Percentiles rank a stretch among this genome's conserved stretches.
These are phyloP conservation scores for Rhizoclosmatium globosum DNA, from an alignment of 192 early-diverging fungal genomes.

Conservation along the genomic window DNA sequence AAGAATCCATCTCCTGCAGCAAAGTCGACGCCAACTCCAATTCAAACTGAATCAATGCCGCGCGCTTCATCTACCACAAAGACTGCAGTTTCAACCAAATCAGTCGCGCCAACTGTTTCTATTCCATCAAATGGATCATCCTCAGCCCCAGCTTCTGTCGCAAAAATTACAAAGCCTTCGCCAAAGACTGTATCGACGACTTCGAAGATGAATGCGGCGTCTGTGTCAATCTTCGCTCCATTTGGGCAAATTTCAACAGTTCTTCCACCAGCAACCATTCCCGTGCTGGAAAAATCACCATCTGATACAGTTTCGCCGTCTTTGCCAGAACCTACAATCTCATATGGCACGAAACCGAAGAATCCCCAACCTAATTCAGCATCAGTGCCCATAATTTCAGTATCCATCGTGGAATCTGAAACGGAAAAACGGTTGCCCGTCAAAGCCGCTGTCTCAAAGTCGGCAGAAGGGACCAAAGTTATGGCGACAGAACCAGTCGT, in stretches of 20 bases:
- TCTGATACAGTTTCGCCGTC: neutral
- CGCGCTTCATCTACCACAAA: neutral
- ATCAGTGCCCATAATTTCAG: neutral
- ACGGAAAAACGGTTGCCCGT: no score
- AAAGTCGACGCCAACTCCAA: neutral
- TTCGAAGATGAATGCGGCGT: neutral
- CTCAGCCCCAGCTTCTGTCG: neutral
- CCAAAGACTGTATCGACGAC: neutral
- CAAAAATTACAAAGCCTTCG: neutral
- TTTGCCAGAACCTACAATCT: neutral
- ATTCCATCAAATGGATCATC: neutral
- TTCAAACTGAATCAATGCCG: neutral
- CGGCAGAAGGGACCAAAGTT: no score
- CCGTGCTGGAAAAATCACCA: neutral
- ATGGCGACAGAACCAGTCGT: no score
- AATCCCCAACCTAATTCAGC: neutral
- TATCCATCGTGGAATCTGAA: no score
- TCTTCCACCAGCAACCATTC: neutral
- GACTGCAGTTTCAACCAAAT: neutral
- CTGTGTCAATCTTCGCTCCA: neutral
- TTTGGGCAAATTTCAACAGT: neutral
- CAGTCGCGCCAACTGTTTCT: neutral
- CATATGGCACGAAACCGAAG: neutral
- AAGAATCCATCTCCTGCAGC: neutral
- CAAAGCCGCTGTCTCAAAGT: no score